Evolutionary conservation across 75 land plant species (phyloP).

Genomic region (Cunninghamia lanceolata): DNA sequence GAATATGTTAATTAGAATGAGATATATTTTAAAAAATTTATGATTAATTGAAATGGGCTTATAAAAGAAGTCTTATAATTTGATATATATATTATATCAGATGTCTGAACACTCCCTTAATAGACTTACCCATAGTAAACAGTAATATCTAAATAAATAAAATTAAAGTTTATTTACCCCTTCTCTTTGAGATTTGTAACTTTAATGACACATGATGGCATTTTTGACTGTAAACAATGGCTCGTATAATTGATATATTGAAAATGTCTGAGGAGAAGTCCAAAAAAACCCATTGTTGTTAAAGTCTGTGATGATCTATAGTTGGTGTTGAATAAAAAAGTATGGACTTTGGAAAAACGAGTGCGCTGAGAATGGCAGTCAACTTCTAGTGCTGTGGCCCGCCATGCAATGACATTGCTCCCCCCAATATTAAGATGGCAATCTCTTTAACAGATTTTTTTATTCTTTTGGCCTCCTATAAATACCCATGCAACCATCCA

Average conservation of each 20-base stretch:
- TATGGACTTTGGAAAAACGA: not conserved
- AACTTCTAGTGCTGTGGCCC: constrained; percentile 3
- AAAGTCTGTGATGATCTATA: not conserved
- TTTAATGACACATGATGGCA: too few relatives aligned
- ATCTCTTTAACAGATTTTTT: not conserved
- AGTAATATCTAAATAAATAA: too few relatives aligned
- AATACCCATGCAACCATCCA: not conserved
- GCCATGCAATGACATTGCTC: not conserved
- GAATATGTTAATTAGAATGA: too few relatives aligned
- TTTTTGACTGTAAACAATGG: not conserved
- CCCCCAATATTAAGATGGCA: not conserved
- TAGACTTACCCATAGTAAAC: too few relatives aligned
- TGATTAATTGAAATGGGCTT: too few relatives aligned
- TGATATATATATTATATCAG: too few relatives aligned
- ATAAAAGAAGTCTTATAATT: too few relatives aligned
- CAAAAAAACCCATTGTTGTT: not conserved
- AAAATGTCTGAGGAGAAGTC: not conserved
- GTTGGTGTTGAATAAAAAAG: not conserved
- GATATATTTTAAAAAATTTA: too few relatives aligned
- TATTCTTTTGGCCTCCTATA: not conserved
- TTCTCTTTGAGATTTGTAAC: too few relatives aligned
- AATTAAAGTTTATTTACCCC: too few relatives aligned
- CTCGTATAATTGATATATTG: not conserved
- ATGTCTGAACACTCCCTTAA: too few relatives aligned
- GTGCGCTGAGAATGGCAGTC: not conserved